Percentiles rank a stretch among this genome's conserved stretches.
Evolutionary conservation across 345 rosid species (phyloP).

Genomic region (Carallia pectinifolia): DNA sequence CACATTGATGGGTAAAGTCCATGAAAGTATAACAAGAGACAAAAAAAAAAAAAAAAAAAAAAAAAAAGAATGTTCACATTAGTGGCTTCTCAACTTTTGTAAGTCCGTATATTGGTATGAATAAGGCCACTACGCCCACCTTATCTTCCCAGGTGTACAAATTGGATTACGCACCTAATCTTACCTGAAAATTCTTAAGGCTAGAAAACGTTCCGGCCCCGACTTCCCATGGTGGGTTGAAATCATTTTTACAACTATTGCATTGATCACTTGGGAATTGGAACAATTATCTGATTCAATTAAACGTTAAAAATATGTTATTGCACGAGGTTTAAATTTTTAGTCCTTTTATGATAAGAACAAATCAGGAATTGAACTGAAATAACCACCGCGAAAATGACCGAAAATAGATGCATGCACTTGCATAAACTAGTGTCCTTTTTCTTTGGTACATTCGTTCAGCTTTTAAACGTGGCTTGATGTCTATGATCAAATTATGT

Average conservation of each 20-base stretch:
- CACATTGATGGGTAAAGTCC: background rate
- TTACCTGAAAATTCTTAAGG: constrained; percentile 31
- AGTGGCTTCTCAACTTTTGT: constrained; percentile 4
- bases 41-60: too few relatives aligned
- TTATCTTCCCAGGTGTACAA: constrained; percentile 24
- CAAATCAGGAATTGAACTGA: background rate
- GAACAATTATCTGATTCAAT: too few relatives aligned
- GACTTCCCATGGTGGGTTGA: constrained; percentile 8
- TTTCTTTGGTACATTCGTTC: too few relatives aligned
- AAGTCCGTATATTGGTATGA: constrained; percentile 13
- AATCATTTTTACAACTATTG: constrained; percentile 12
- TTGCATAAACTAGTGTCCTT: too few relatives aligned
- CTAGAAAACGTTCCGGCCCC: constrained; percentile 16
- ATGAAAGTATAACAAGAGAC: background rate
- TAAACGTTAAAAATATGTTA: too few relatives aligned
- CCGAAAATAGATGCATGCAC: background rate
- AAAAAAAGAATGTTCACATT: background rate
- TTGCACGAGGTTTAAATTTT: background rate
- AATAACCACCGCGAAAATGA: background rate
- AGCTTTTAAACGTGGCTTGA: too few relatives aligned
- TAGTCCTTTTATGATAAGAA: constrained; percentile 4
- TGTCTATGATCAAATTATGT: too few relatives aligned
- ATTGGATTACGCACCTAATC: constrained; percentile 32
- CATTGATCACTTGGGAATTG: constrained; percentile 9
- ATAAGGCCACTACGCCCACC: constrained; percentile 30